These are phyloP conservation scores for Kitagawia praeruptora DNA, from an alignment of 129 eudicot genomes.

Conservation along the genomic window DNA sequence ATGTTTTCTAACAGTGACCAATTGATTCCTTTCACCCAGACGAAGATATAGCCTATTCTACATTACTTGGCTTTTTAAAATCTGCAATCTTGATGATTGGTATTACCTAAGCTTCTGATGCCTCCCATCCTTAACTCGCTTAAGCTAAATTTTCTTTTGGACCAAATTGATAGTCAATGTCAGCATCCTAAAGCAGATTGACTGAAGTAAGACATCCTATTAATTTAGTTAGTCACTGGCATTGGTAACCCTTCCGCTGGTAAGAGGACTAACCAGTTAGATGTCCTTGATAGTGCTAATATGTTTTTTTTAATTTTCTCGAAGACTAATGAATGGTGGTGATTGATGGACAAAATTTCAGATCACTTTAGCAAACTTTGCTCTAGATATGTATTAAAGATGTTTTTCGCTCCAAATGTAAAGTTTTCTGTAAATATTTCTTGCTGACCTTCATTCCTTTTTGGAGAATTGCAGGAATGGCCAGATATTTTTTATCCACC, in stretches of 20 bases:
- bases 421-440: neutral
- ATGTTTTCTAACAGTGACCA: neutral
- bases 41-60: neutral
- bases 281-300: neutral
- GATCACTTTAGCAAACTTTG: neutral
- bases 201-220: neutral
- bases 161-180: neutral
- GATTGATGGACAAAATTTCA: neutral
- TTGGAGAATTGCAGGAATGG: constrained; percentile 14
- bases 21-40: neutral
- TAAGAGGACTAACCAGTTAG: neutral
- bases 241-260: neutral
- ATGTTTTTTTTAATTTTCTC: neutral
- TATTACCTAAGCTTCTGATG: neutral
- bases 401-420: neutral
- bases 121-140: neutral
- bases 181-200: neutral
- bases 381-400: neutral
- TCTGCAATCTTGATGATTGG: neutral
- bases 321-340: neutral
- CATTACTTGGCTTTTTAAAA: neutral
- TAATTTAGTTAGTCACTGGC: neutral
- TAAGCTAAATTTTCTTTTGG: neutral
- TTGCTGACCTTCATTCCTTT: neutral
- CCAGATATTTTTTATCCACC: constrained; percentile 32